phyloP scores from a whole-genome alignment of 1,284 basidiomycete species.

The Thelephora terrestris region DNA sequence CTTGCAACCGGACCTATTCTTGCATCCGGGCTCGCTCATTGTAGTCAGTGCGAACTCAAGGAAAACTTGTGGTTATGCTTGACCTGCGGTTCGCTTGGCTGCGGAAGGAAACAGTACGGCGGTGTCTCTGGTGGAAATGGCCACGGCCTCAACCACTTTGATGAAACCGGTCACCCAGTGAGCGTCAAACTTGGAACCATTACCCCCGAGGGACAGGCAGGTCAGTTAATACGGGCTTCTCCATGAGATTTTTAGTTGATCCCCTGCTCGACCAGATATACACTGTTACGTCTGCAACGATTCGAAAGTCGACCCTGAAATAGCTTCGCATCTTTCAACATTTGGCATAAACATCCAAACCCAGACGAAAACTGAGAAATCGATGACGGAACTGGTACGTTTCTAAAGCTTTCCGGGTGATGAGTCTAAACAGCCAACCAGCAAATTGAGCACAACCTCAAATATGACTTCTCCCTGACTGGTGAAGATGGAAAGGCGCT shows the following conservation, averaged over 20 bases:
- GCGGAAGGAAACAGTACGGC: constrained; percentile 84
- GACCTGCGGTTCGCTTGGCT: constrained; percentile 90
- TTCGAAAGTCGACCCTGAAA: constrained; percentile 69
- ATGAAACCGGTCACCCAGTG: constrained; percentile 69
- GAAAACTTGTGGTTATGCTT: constrained; percentile 95
- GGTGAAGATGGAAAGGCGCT: constrained; percentile 85
- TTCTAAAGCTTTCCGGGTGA: not conserved
- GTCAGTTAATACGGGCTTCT: constrained; percentile 28
- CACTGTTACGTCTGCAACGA: constrained; percentile 96
- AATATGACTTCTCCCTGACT: constrained; percentile 91
- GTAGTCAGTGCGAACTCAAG: constrained; percentile 69
- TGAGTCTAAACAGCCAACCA: constrained; percentile 21
- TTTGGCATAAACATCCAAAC: constrained; percentile 86
- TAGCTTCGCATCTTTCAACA: constrained; percentile 65
- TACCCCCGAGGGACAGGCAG: constrained; percentile 87
- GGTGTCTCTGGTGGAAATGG: constrained; percentile 77
- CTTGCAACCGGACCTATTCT: constrained; percentile 40
- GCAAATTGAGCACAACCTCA: constrained; percentile 97
- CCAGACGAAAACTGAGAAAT: constrained; percentile 92
- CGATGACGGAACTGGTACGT: constrained; percentile 86
- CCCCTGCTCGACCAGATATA: constrained; percentile 48
- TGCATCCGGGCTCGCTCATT: constrained; percentile 61
- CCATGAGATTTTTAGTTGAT: not conserved
- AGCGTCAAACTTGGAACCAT: constrained; percentile 96
- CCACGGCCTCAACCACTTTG: constrained; percentile 80